phyloP scores from a whole-genome alignment of 305 asterid species.

The Fraxinus sp. region DNA sequence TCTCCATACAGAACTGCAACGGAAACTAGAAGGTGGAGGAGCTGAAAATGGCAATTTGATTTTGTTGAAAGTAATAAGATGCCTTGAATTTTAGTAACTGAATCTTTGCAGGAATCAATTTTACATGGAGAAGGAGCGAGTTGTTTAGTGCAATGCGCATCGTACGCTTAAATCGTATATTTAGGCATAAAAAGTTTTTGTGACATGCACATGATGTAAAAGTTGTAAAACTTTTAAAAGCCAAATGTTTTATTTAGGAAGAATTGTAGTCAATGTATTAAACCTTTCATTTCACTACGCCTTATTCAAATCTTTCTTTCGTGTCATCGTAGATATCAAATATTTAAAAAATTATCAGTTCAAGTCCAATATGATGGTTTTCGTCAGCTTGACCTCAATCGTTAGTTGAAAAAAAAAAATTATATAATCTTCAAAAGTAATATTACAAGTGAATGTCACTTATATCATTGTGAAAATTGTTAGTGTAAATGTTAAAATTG shows the following conservation, averaged over 20 bases:
- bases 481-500: not conserved
- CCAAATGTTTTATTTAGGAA: too few relatives aligned
- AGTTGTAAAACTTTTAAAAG: too few relatives aligned
- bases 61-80: not conserved
- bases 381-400: too few relatives aligned
- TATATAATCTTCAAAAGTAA: not conserved
- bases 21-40: not conserved
- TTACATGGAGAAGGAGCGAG: not conserved
- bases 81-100: not conserved
- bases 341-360: not conserved
- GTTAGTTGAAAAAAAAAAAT: too few relatives aligned
- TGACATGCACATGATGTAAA: not conserved
- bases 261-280: too few relatives aligned
- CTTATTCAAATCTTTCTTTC: too few relatives aligned
- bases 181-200: not conserved
- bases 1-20: not conserved
- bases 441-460: not conserved
- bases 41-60: not conserved
- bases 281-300: too few relatives aligned
- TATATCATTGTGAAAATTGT: not conserved
- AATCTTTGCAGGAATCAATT: not conserved
- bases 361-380: not conserved
- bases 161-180: not conserved
- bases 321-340: too few relatives aligned
- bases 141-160: not conserved